A percentile compares a stretch with the other conserved stretches of the same genome.
Conservation (phyloP, 768 basidiomycete species). For the Termitomyces sp. region DNA sequence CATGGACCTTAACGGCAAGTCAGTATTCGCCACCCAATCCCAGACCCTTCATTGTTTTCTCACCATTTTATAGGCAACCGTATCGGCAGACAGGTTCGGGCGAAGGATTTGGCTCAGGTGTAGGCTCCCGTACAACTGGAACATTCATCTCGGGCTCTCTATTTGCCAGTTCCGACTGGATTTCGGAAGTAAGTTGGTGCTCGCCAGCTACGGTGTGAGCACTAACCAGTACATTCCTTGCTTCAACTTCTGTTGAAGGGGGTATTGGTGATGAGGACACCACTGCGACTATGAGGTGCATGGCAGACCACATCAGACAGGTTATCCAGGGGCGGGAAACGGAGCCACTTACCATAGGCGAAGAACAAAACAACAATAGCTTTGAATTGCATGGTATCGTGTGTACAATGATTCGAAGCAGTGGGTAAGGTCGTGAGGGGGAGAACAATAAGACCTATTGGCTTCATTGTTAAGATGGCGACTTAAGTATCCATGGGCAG, state of each 20-base stretch:
- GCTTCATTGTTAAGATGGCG: slow-evolving; percentile 4
- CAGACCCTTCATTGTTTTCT: not conserved
- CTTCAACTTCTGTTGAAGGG: slow-evolving; percentile 17
- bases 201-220: not conserved
- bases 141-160: not conserved
- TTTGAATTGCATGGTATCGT: slow-evolving; percentile 25
- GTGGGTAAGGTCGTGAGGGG: not conserved
- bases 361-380: slow-evolving; percentile 20
- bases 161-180: not conserved
- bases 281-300: slow-evolving; percentile 15
- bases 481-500: slow-evolving; percentile 3
- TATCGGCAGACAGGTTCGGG: slow-evolving; percentile 12
- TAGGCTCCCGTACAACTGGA: slow-evolving; percentile 11
- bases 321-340: not conserved
- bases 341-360: slow-evolving; percentile 22
- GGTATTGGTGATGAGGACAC: slow-evolving; percentile 27
- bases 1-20: not conserved
- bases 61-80: slow-evolving; percentile 11
- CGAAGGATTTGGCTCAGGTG: slow-evolving; percentile 2
- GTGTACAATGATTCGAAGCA: not conserved
- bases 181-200: not conserved
- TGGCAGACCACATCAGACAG: not conserved
- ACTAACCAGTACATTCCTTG: slow-evolving; percentile 6
- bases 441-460: slow-evolving; percentile 11
- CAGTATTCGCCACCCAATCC: not conserved